Evolutionary conservation across 225 moss, liverwort and hornwort species (phyloP).

Genomic region (Sphagnum tenellum): DNA sequence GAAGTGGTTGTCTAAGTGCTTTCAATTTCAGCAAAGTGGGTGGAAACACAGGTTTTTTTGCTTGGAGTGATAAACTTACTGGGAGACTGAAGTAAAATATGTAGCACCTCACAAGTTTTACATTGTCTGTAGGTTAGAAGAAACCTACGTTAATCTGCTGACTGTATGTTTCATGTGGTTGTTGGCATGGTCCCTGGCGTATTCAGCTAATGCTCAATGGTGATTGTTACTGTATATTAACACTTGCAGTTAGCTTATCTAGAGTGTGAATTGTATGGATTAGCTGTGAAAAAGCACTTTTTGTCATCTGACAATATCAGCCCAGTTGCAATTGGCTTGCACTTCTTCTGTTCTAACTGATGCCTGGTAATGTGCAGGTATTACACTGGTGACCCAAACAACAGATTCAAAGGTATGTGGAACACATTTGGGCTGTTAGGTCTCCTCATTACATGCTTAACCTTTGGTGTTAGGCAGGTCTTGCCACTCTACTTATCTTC

Average conservation of each 20-base stretch:
- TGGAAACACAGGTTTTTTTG: too few species aligned
- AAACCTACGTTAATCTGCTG: too few species aligned
- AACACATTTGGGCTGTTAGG: conserved; percentile 44
- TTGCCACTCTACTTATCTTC: conserved; percentile 11
- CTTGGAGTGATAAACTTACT: too few species aligned
- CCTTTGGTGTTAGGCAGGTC: conserved; percentile 37
- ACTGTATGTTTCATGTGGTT: too few species aligned
- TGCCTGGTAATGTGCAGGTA: conserved; percentile 37
- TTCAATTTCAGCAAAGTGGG: too few species aligned
- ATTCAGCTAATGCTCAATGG: neutral
- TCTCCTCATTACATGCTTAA: conserved; percentile 37
- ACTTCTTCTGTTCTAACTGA: neutral
- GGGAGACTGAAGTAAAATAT: too few species aligned
- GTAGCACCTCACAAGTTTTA: too few species aligned
- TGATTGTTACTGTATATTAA: too few species aligned
- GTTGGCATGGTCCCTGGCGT: neutral
- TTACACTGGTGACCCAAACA: conserved; percentile 61
- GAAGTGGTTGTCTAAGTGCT: too few species aligned
- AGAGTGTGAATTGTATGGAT: neutral
- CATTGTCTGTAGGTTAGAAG: too few species aligned
- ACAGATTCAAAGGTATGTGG: conserved; percentile 44
- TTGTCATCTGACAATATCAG: too few species aligned
- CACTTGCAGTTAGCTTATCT: too few species aligned
- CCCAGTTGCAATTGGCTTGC: neutral
- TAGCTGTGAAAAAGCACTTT: neutral